Base-by-base conservation (phyloP, 2,329 filamentous ascomycete genomes). In the Lasiodiplodia gonubiensis region DNA sequence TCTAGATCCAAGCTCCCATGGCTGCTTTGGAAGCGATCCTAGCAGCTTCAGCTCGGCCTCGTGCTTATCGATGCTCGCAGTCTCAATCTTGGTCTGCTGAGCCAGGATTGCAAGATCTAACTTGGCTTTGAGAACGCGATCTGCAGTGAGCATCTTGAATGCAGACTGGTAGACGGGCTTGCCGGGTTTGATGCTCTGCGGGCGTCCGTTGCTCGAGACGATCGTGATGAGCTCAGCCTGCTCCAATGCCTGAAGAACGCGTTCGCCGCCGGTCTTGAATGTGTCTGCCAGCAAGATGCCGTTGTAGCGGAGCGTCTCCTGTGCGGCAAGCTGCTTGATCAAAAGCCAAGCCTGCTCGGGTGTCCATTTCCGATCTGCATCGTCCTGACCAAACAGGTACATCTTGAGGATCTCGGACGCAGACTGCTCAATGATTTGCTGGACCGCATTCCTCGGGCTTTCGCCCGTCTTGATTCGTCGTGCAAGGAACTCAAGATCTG, bases 401-500 rank as follows among this genome's bases (percentile, higher is more conserved):
- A 97, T 93, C 75, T 97, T 97, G 69, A 97, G 82, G 57, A 98
- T 94, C 75, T 98, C 95, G 0, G 92, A 92, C 0, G 93, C 92
- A 21, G 91, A 91, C 75, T 97, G 93, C 66, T 92, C 89, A 65
- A 97, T 91, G 70, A 99, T 98, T 70, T 97, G 93, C 25, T 89
- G 84, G 2, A 97, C 90, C 2, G 95, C 95, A 71, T 90, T 86
- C 70, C 85, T 86, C 0, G 95, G 95, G 2, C 86, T 90, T 77
- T 97, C 93, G 18, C 95, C 94, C 0, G 91, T 89, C 79, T 93
- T 92, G 72, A 99, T 91, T 21, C 95, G 87, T 42, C 94, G 89
- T n/a, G 94, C 91, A 52, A 99, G 88, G 75, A 95, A 96, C 76
- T 98, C 94, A 23, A 99, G 89, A 75, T 99, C 95, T 0, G 93